phyloP scores from a whole-genome alignment of 345 rosid genomes.

The Salix arbutifolia region DNA sequence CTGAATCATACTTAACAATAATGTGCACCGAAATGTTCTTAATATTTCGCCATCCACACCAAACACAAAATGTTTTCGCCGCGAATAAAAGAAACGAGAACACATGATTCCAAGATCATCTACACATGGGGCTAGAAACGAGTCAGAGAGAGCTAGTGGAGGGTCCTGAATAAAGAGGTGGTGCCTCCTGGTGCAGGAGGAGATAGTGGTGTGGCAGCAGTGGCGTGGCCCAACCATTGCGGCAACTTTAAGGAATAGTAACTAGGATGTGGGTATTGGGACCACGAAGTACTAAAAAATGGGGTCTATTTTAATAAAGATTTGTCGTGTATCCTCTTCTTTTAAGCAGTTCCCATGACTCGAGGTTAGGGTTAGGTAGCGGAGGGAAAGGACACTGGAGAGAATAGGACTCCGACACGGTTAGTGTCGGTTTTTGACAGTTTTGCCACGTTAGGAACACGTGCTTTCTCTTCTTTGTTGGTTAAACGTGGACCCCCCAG shows the following conservation, averaged over 20 bases:
- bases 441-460: slow-evolving; percentile 42
- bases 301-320: not conserved
- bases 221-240: not conserved
- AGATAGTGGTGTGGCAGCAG: not conserved
- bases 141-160: not conserved
- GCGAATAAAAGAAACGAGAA: not conserved
- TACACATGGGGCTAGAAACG: not conserved
- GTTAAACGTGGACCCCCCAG: slow-evolving; percentile 11
- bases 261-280: not conserved
- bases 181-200: not conserved
- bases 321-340: not conserved
- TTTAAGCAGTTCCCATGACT: not conserved
- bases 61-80: not conserved
- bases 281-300: not conserved
- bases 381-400: not conserved
- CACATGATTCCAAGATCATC: not conserved
- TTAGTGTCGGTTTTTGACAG: slow-evolving; percentile 37
- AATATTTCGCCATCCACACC: not conserved
- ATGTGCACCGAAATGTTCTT: too few relatives aligned
- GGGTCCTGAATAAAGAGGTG: not conserved
- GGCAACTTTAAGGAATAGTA: not conserved
- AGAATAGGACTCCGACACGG: slow-evolving; percentile 10
- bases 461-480: slow-evolving; percentile 28
- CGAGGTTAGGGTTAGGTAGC: not conserved
- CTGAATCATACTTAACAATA: too few relatives aligned